These are phyloP conservation scores for Juglanconis oblonga DNA, from an alignment of 2,329 filamentous ascomycete species.

Conservation along the genomic window DNA sequence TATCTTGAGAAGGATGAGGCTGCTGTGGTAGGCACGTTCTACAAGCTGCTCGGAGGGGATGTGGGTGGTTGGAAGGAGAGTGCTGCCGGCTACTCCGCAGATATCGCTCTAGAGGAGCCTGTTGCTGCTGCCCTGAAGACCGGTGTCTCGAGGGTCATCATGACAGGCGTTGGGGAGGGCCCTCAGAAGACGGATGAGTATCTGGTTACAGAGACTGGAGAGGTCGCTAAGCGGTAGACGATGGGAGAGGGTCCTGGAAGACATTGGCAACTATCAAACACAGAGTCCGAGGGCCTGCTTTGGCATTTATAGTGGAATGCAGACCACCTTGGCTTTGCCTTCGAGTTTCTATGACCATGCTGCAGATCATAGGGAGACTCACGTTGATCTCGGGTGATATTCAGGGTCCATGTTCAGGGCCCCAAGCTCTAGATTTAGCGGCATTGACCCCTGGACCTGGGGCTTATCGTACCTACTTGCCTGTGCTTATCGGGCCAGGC, in stretches of 20 bases:
- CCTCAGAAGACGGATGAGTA: constrained; percentile 77
- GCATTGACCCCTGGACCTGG: no score
- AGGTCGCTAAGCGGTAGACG: constrained; percentile 35
- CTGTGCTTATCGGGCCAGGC: no score
- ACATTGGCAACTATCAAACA: no score
- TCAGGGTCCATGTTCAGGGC: constrained; percentile 1
- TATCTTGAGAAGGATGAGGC: constrained; percentile 78
- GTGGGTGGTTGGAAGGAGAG: constrained; percentile 71
- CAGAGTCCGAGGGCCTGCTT: no score
- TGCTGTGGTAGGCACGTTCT: constrained; percentile 74
- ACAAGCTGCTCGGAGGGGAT: constrained; percentile 54
- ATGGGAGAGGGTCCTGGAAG: background rate
- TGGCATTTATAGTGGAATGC: no score
- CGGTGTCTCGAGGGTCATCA: constrained; percentile 84
- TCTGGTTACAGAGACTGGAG: constrained; percentile 67
- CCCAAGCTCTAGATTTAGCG: background rate
- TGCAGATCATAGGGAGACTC: background rate
- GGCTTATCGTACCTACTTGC: no score
- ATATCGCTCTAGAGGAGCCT: constrained; percentile 61
- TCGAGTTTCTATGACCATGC: background rate
- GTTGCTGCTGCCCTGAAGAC: constrained; percentile 66
- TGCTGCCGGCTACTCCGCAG: constrained; percentile 46
- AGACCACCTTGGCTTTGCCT: background rate
- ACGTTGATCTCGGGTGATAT: background rate
- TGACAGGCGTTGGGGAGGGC: constrained; percentile 88